Evolutionary conservation across 306 rosid genomes (phyloP).

Genomic region (Cicer arietinum): DNA sequence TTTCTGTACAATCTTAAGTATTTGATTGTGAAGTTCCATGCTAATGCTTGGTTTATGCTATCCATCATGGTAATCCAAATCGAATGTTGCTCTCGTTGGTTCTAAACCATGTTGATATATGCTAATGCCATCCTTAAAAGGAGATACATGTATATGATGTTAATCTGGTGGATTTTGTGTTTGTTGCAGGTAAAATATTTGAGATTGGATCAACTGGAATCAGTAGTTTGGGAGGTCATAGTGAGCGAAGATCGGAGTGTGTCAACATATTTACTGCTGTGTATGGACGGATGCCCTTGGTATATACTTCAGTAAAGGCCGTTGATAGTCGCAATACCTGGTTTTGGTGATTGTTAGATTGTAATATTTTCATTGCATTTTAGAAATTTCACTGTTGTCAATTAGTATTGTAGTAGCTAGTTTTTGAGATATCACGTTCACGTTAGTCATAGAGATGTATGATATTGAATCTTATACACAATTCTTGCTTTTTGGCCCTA

Average conservation of each 20-base stretch:
- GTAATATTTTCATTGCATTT: conserved; percentile 39
- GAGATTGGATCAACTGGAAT: conserved; percentile 98
- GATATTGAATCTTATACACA: conserved; percentile 43
- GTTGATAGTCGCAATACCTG: conserved; percentile 83
- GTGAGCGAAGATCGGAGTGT: conserved; percentile 75
- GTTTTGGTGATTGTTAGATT: conserved; percentile 72
- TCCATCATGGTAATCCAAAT: not conserved
- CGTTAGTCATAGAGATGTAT: conserved; percentile 51
- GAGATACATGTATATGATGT: conserved; percentile 17
- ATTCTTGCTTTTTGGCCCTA: conserved; percentile 45
- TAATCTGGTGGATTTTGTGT: conserved; percentile 10
- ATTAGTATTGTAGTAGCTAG: conserved; percentile 41
- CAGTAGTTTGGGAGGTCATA: conserved; percentile 95
- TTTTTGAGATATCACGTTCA: conserved; percentile 43
- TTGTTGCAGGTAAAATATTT: conserved; percentile 73
- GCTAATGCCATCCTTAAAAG: not conserved
- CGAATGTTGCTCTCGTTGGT: not conserved
- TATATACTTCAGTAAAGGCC: conserved; percentile 78
- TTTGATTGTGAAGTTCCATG: conserved; percentile 28
- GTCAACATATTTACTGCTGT: conserved; percentile 67
- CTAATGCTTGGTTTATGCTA: conserved; percentile 21
- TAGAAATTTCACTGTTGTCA: conserved; percentile 44
- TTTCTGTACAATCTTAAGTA: not conserved
- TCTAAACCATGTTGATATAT: not conserved
- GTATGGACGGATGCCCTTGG: conserved; percentile 82